A percentile compares a stretch with the other conserved stretches of the same genome.
Evolutionary conservation across 768 basidiomycete genomes (phyloP).

Genomic region (Guyanaporus albipodus): DNA sequence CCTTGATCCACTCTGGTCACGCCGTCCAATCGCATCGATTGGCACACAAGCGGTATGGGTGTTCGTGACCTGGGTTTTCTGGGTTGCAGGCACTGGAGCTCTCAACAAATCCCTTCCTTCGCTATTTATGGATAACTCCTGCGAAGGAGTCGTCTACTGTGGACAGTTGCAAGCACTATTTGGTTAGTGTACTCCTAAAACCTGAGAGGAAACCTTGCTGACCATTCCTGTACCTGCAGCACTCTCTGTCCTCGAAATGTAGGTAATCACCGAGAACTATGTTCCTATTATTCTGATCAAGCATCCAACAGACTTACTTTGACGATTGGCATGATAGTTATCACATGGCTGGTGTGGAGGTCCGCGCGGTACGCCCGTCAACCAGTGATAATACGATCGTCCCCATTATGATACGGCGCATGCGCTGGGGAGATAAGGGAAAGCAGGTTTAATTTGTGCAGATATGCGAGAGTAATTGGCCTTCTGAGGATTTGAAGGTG

Average conservation of each 20-base stretch:
- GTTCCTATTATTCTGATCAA: slow-evolving; percentile 6
- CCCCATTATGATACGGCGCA: slow-evolving; percentile 17
- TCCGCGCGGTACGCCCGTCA: slow-evolving; percentile 40
- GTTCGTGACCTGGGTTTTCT: slow-evolving; percentile 54
- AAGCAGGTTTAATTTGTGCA: slow-evolving; percentile 4
- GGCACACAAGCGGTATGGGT: slow-evolving; percentile 60
- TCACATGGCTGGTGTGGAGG: slow-evolving; percentile 52
- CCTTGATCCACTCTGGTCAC: slow-evolving; percentile 56
- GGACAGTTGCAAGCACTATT: slow-evolving; percentile 52
- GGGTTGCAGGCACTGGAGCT: slow-evolving; percentile 53
- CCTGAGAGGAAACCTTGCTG: no score
- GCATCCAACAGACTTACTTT: slow-evolving; percentile 37
- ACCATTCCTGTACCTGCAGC: slow-evolving; percentile 26
- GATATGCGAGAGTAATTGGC: not conserved
- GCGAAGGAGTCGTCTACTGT: slow-evolving; percentile 47
- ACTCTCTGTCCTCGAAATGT: slow-evolving; percentile 55
- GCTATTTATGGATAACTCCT: slow-evolving; percentile 39
- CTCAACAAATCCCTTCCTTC: slow-evolving; percentile 48
- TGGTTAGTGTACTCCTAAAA: slow-evolving; percentile 31
- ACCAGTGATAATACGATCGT: slow-evolving; percentile 25
- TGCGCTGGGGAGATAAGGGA: slow-evolving; percentile 2
- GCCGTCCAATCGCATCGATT: slow-evolving; percentile 49
- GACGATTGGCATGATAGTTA: slow-evolving; percentile 43
- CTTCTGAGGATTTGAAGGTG: no score
- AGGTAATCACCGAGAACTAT: slow-evolving; percentile 14